Conservation (phyloP, 768 basidiomycete species). For the Auriscalpium orientale region DNA sequence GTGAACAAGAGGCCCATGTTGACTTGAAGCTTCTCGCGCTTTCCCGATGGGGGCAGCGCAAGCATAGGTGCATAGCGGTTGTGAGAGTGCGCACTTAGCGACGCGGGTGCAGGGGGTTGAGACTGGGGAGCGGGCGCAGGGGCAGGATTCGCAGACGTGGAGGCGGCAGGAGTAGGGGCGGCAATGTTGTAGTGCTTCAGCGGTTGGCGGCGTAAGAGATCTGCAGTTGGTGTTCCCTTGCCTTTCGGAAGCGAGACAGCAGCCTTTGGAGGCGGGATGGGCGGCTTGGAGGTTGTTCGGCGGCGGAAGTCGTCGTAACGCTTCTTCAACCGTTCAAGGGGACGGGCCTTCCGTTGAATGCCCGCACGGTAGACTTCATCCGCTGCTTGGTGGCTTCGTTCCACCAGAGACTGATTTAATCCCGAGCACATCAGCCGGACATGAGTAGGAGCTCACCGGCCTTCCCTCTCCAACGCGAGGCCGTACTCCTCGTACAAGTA, state of each 20-base stretch:
- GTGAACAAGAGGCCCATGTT: slow-evolving; percentile 65
- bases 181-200: slow-evolving; percentile 9
- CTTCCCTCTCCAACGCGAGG: slow-evolving; percentile 60
- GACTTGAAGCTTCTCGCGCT: slow-evolving; percentile 65
- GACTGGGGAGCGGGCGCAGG: slow-evolving; percentile 18
- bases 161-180: background rate
- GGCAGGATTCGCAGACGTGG: slow-evolving; percentile 21
- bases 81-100: slow-evolving; percentile 10
- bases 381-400: slow-evolving; percentile 61
- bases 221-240: slow-evolving; percentile 13
- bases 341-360: slow-evolving; percentile 73
- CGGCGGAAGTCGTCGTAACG: slow-evolving; percentile 68
- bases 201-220: slow-evolving; percentile 12
- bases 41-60: slow-evolving; percentile 58
- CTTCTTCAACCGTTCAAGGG: slow-evolving; percentile 76
- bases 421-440: background rate
- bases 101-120: slow-evolving; percentile 18
- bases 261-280: background rate
- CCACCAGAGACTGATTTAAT: background rate
- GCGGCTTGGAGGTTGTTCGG: slow-evolving; percentile 13
- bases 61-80: slow-evolving; percentile 66
- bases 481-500: slow-evolving; percentile 92
- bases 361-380: slow-evolving; percentile 77
- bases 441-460: slow-evolving; percentile 46
- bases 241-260: slow-evolving; percentile 8